Evolutionary conservation across 768 basidiomycete species (phyloP).

Genomic region (Russula griseocarnosa): DNA sequence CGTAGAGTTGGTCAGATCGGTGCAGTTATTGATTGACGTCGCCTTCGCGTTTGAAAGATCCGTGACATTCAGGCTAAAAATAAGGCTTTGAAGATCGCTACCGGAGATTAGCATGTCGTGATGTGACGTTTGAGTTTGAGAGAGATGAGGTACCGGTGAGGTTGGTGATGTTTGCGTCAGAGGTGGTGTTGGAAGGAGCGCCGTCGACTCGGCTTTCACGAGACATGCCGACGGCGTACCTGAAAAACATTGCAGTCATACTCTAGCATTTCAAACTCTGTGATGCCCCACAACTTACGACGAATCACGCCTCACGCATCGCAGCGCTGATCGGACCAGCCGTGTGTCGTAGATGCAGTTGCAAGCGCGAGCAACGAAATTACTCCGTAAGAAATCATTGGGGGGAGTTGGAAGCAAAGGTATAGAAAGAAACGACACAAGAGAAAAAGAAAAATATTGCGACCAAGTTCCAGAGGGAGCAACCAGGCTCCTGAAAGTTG

Average conservation of each 20-base stretch:
- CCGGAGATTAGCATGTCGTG: conserved; percentile 12
- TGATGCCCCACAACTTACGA: conserved; percentile 13
- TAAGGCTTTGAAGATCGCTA: not conserved
- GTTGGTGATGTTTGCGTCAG: not conserved
- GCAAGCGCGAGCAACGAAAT: conserved; percentile 16
- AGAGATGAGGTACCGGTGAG: not conserved
- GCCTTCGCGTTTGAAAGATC: conserved; percentile 4
- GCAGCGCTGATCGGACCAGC: conserved; percentile 18
- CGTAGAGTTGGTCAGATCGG: conserved; percentile 8
- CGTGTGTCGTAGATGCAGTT: not conserved
- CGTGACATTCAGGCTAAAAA: not conserved
- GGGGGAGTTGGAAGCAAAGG: not conserved
- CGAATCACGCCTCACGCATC: conserved; percentile 4
- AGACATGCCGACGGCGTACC: conserved; percentile 21
- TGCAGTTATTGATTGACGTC: conserved; percentile 8
- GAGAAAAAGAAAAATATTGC: conserved; percentile 14
- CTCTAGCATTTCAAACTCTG: not conserved
- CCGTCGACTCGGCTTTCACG: not conserved
- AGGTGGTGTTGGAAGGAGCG: not conserved
- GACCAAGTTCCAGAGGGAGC: conserved; percentile 22
- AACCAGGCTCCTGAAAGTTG: conserved; percentile 26
- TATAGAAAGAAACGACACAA: conserved; percentile 13
- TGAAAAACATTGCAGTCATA: not conserved
- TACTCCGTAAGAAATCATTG: conserved; percentile 14
- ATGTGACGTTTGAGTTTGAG: conserved; percentile 7